phyloP scores from a whole-genome alignment of 768 basidiomycete species.

The Lactarius indigo region DNA sequence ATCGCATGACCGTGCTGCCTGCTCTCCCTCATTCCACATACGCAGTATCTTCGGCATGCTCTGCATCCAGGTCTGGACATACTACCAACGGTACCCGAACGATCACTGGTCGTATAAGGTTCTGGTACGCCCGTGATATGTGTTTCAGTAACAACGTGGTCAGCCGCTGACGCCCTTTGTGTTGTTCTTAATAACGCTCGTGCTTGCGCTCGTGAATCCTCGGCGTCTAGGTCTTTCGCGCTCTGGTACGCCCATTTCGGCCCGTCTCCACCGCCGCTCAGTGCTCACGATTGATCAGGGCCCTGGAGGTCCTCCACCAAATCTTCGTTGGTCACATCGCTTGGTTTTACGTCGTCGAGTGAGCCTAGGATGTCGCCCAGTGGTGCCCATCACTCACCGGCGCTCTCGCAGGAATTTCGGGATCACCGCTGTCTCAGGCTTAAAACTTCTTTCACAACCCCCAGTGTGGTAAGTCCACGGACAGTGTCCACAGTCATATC shows the following conservation, averaged over 20 bases:
- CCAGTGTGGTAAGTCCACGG: conserved; percentile 23
- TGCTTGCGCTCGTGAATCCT: background rate
- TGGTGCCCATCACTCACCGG: background rate
- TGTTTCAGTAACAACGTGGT: background rate
- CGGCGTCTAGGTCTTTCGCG: conserved; percentile 7
- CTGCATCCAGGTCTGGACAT: conserved; percentile 23
- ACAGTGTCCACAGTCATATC: background rate
- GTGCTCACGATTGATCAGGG: conserved; percentile 7
- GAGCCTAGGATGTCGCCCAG: background rate
- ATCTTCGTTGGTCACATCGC: conserved; percentile 20
- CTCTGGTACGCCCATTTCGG: conserved; percentile 15
- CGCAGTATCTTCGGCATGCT: conserved; percentile 24
- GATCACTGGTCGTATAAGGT: conserved; percentile 18
- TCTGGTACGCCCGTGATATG: conserved; percentile 14
- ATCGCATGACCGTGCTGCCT: background rate
- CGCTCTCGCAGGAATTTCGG: conserved; percentile 13
- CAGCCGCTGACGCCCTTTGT: background rate
- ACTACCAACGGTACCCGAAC: conserved; percentile 23
- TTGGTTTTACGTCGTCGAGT: conserved; percentile 21
- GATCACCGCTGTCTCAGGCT: too few relatives aligned
- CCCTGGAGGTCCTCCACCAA: conserved; percentile 22
- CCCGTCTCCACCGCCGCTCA: background rate
- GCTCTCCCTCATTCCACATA: conserved; percentile 1
- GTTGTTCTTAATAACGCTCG: background rate
- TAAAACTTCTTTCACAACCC: too few relatives aligned